Conservation (phyloP, 2,329 filamentous ascomycete genomes). For the Trichoderma atrobrunneum region DNA sequence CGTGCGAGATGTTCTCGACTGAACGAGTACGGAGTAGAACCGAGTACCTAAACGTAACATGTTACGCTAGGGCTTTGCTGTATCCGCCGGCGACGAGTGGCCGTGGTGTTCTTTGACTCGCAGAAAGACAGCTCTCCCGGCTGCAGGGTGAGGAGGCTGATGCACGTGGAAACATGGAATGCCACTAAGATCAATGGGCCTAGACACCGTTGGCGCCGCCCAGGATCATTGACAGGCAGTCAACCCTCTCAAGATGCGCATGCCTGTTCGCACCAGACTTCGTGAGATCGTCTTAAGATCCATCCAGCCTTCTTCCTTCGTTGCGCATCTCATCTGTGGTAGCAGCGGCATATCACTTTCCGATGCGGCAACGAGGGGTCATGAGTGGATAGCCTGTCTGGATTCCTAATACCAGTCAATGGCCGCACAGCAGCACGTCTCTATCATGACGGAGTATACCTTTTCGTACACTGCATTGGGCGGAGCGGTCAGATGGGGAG, state of each 20-base stretch:
- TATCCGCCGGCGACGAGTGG: neutral
- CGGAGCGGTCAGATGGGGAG: conserved; percentile 8
- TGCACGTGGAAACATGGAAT: conserved; percentile 14
- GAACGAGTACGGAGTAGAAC: neutral
- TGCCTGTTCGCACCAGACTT: conserved; percentile 11
- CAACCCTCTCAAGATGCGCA: conserved; percentile 1
- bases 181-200: conserved; percentile 1
- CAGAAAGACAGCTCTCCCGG: neutral
- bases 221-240: conserved; percentile 10
- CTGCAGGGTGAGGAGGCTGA: neutral
- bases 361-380: neutral
- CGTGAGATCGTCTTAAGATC: conserved; percentile 8
- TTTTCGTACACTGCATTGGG: neutral
- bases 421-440: neutral
- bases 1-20: neutral
- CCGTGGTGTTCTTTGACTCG: neutral
- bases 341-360: neutral
- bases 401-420: neutral
- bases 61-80: neutral
- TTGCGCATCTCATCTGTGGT: conserved; percentile 5
- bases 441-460: neutral
- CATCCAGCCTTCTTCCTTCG: neutral
- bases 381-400: neutral
- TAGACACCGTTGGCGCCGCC: conserved; percentile 2
- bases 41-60: neutral